Percentiles rank a stretch among this genome's conserved stretches.
Conservation (phyloP, 768 basidiomycete species). For the Tubosaeta sp. region DNA sequence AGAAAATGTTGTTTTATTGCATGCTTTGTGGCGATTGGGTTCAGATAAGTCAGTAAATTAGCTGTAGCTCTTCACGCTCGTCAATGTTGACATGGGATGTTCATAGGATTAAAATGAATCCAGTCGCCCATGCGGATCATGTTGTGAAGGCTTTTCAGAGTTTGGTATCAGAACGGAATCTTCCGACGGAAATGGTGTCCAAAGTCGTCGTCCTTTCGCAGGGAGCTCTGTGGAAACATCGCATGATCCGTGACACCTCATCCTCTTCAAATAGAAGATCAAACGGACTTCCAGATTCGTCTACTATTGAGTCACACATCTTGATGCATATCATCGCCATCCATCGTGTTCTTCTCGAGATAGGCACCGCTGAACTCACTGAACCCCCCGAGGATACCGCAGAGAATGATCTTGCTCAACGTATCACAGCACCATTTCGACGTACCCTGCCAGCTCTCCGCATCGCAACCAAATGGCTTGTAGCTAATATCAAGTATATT, state of each 20-base stretch:
- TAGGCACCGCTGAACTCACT: conserved; percentile 59
- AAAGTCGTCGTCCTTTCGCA: conserved; percentile 71
- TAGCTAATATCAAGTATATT: conserved; percentile 68
- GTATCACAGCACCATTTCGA: conserved; percentile 82
- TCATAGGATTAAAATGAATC: conserved; percentile 38
- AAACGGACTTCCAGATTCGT: conserved; percentile 21
- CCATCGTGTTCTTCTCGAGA: conserved; percentile 57
- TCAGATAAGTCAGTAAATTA: conserved; percentile 50
- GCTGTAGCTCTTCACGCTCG: not conserved
- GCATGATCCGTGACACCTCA: conserved; percentile 58
- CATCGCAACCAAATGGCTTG: conserved; percentile 86
- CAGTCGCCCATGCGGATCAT: conserved; percentile 43
- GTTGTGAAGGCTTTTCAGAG: conserved; percentile 53
- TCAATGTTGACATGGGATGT: conserved; percentile 3
- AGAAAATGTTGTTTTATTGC: conserved; percentile 69
- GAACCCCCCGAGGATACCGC: conserved; percentile 49
- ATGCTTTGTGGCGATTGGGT: conserved; percentile 63
- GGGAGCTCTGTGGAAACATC: conserved; percentile 80
- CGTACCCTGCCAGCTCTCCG: conserved; percentile 84
- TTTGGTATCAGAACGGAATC: conserved; percentile 62
- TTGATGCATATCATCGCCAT: conserved; percentile 65
- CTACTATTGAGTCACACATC: conserved; percentile 58
- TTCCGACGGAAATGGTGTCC: conserved; percentile 73
- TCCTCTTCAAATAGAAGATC: conserved; percentile 27
- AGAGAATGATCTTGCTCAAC: conserved; percentile 65